Conservation (phyloP, 1,284 basidiomycete genomes). For the Leccinum pallidistipes region DNA sequence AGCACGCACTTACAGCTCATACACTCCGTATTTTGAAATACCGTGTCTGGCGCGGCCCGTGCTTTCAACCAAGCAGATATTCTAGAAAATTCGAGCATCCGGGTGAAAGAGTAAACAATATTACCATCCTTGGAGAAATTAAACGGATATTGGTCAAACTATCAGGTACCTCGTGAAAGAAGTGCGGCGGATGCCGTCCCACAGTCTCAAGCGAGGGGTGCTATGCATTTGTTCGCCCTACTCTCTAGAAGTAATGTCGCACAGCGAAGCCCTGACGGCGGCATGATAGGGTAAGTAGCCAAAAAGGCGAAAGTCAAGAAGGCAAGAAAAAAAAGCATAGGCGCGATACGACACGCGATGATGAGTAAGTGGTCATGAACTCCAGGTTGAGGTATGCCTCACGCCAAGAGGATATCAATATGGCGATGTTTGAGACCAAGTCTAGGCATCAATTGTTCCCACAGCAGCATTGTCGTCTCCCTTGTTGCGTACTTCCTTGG, state of each 20-base stretch:
- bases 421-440: neutral
- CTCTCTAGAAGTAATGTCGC: slow-evolving; percentile 9
- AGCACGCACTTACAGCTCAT: neutral
- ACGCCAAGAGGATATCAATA: neutral
- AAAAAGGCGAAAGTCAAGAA: slow-evolving; percentile 12
- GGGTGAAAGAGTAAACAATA: slow-evolving; percentile 6
- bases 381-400: slow-evolving; percentile 12
- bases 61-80: neutral
- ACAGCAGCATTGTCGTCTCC: slow-evolving; percentile 33
- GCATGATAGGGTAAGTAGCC: slow-evolving; percentile 5
- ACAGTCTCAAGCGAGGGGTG: slow-evolving; percentile 5
- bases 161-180: slow-evolving; percentile 12
- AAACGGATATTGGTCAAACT: slow-evolving; percentile 7
- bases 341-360: slow-evolving; percentile 2
- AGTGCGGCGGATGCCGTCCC: slow-evolving; percentile 7
- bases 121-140: slow-evolving; percentile 1
- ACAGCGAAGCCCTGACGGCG: slow-evolving; percentile 8
- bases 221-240: slow-evolving; percentile 11
- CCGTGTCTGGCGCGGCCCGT: neutral
- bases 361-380: neutral
- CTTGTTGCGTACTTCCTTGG: slow-evolving; percentile 60
- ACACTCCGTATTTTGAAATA: neutral
- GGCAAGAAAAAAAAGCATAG: slow-evolving; percentile 1
- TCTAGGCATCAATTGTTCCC: slow-evolving; percentile 24
- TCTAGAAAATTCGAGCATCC: slow-evolving; percentile 4